Conservation (phyloP, 768 basidiomycete genomes). For the Cystoderma amianthinum region DNA sequence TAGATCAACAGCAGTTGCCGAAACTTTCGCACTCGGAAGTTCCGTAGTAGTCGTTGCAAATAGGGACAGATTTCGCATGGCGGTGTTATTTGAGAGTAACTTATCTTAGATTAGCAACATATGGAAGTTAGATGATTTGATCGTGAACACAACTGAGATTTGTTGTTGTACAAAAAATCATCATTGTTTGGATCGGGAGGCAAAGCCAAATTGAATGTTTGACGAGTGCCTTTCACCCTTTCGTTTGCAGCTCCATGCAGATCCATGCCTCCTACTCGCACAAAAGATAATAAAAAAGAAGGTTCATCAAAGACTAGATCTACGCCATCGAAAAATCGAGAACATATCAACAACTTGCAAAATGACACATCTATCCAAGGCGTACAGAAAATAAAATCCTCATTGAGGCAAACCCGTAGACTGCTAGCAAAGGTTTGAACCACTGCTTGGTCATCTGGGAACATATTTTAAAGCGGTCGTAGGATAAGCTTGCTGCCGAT, state of each 20-base stretch:
- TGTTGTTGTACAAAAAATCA: too few species aligned
- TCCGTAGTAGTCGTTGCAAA: constrained; percentile 18
- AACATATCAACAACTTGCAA: constrained; percentile 14
- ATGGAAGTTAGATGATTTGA: too few species aligned
- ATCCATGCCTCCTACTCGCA: neutral
- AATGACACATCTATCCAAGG: constrained; percentile 43
- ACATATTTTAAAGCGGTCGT: neutral
- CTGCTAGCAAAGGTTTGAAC: constrained; percentile 70
- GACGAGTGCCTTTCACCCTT: too few species aligned
- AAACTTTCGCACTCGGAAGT: constrained; percentile 27
- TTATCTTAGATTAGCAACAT: neutral
- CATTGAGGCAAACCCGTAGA: constrained; percentile 75
- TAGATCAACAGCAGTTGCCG: constrained; percentile 49
- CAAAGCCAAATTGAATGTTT: neutral
- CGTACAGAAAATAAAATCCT: constrained; percentile 81
- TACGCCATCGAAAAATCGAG: constrained; percentile 17
- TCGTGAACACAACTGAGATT: too few species aligned
- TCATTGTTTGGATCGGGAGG: neutral
- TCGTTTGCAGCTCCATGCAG: neutral
- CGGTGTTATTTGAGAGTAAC: too few species aligned
- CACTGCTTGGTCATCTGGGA: neutral
- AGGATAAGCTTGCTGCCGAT: constrained; percentile 84
- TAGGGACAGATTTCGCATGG: constrained; percentile 55
- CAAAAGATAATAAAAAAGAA: constrained; percentile 9
- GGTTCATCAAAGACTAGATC: constrained; percentile 15